A percentile compares a stretch with the other conserved stretches of the same genome.
Conservation (phyloP, 75 land plant species). For the Cunninghamia lanceolata region DNA sequence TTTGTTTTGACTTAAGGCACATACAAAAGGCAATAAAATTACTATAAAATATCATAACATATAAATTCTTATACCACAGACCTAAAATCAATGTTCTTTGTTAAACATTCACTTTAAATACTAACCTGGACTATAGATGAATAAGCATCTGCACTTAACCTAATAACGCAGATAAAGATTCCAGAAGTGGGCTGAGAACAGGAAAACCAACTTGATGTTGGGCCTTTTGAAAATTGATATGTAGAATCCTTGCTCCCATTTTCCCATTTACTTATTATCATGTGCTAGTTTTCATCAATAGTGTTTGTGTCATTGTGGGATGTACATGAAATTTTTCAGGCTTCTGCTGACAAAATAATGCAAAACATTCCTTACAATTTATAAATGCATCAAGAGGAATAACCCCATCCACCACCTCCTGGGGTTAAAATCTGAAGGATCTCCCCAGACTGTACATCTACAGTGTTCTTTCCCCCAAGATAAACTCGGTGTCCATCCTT, state of each 20-base stretch:
- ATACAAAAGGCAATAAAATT: neutral
- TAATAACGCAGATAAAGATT: neutral
- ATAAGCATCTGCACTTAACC: neutral
- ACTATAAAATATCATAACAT: neutral
- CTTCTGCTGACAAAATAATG: neutral
- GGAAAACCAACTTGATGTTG: neutral
- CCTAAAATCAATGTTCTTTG: neutral
- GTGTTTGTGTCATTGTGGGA: neutral
- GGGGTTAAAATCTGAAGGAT: slow-evolving; percentile 85
- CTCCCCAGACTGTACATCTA: slow-evolving; percentile 79
- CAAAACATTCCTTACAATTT: neutral
- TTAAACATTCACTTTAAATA: neutral
- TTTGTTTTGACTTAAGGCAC: neutral
- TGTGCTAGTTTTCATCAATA: neutral
- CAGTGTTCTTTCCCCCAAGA: slow-evolving; percentile 93
- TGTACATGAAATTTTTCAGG: neutral
- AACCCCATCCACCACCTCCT: slow-evolving; percentile 97
- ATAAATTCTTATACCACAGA: neutral
- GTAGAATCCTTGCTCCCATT: neutral
- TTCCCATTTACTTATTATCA: neutral
- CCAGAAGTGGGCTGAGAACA: neutral
- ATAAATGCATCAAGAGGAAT: slow-evolving; percentile 1
- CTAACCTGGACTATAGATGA: neutral
- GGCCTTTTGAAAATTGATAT: neutral
- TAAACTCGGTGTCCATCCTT: slow-evolving; percentile 75